These are phyloP conservation scores for Claviceps sp. DNA, from an alignment of 2,329 filamentous ascomycete species.

Conservation along the genomic window DNA sequence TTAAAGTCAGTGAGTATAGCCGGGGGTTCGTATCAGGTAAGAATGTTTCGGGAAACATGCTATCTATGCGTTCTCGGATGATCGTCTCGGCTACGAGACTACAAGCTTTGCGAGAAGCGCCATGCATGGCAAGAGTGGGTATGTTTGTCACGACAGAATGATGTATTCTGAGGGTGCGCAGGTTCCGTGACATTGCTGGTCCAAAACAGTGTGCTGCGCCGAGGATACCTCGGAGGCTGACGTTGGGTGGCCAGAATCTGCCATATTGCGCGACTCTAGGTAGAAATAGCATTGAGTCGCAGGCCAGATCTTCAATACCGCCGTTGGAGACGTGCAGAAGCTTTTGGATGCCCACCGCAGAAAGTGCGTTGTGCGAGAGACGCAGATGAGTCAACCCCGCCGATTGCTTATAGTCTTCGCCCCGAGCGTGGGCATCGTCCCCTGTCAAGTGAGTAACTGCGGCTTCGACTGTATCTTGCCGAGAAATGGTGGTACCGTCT, in stretches of 20 bases:
- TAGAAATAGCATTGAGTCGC: conserved; percentile 27
- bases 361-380: conserved; percentile 36
- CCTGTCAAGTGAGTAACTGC: conserved; percentile 11
- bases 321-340: conserved; percentile 30
- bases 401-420: conserved; percentile 10
- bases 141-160: conserved; percentile 47
- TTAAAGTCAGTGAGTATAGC: conserved; percentile 38
- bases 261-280: conserved; percentile 5
- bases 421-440: conserved; percentile 7
- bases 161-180: conserved; percentile 40
- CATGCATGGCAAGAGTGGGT: conserved; percentile 28
- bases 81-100: conserved; percentile 31
- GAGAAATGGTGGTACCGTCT: conserved; percentile 6
- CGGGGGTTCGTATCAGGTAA: conserved; percentile 44
- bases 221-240: conserved; percentile 29
- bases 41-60: conserved; percentile 34
- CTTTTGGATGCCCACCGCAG: conserved; percentile 26
- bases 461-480: conserved; percentile 16
- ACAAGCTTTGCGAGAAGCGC: conserved; percentile 21
- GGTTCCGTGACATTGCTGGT: conserved; percentile 38
- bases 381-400: conserved; percentile 38
- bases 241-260: conserved; percentile 15
- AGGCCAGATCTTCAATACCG: conserved; percentile 39
- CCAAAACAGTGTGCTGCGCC: conserved; percentile 35
- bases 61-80: conserved; percentile 28